These are phyloP conservation scores for Solanum clarkiae DNA, from an alignment of 257 asterid genomes.

Conservation along the genomic window DNA sequence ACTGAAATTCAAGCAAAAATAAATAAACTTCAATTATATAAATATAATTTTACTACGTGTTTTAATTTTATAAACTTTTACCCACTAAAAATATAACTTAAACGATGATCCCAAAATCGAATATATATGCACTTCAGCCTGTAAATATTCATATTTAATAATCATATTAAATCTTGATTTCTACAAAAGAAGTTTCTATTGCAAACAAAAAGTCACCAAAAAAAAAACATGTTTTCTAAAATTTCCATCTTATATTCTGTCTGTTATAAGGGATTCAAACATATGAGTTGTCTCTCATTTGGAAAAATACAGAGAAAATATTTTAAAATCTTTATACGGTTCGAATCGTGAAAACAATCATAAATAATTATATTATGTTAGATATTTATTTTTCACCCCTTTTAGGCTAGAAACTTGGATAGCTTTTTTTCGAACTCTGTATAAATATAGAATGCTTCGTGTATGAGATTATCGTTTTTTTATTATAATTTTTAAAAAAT, in stretches of 20 bases:
- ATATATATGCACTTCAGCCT: neutral
- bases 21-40: neutral
- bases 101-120: neutral
- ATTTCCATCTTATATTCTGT: neutral
- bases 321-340: neutral
- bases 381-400: neutral
- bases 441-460: neutral
- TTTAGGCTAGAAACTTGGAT: no score
- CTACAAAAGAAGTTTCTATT: neutral
- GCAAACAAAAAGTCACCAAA: neutral
- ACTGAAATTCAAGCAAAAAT: neutral
- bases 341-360: accelerated
- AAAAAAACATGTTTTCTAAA: neutral
- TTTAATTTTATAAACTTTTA: neutral
- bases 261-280: neutral
- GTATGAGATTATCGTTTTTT: neutral
- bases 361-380: neutral
- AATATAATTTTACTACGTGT: neutral
- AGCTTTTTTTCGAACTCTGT: neutral
- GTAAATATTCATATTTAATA: neutral
- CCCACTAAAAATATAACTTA: neutral
- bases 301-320: neutral
- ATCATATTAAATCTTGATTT: neutral
- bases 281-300: neutral
- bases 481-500: neutral